Evolutionary conservation across 345 rosid genomes (phyloP), one percentile per base, ranked within the genome.

Genomic region (Isatis tinctoria): DNA sequence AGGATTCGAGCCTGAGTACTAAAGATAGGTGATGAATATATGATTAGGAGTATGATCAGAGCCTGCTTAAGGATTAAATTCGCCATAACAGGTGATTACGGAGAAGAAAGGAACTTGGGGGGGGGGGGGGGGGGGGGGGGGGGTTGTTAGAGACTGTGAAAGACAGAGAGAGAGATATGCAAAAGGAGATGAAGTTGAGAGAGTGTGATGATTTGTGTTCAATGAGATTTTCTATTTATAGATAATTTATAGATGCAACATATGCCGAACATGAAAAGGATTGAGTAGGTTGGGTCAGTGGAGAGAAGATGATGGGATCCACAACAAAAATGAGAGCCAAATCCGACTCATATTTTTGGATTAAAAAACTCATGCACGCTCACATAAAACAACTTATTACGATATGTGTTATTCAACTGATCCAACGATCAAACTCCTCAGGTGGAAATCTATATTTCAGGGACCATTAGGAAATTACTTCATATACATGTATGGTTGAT

Each of bases 221-320:
- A 11, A 10, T 71, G 51, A 24, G 39, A 30, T 22, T 51, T 49
- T 16, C 77, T 70, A 77, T 77, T 77, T 77, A 77, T 77, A 77
- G 68, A 71, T 33, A 27, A 61, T n/a, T 28, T 49, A 47, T 10
- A 63, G 20, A 63, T 28, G 44, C 43, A 64, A 18, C 27, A 9
- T 40, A 27, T 26, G 39, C 18, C 0, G 43, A 69, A 39, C 35
- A 70, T 11, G 41, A 44, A 26, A 43, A 59, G 79, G 30, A 63
- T 65, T 27, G 26, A 77, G 18, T 33, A 54, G 74, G 26, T 69
- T 61, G 28, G 65, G 53, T 26, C 48, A 77, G 72, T 71, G 76
- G 76, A 65, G 76, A 65, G 44, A 58, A 48, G 33, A 65, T 77
- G 73, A 77, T 71, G 80, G 80, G 67, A 44, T 76, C 71, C 71